phyloP scores from a whole-genome alignment of 2,329 filamentous ascomycete genomes.

The Ophiocordyceps robertsii region DNA sequence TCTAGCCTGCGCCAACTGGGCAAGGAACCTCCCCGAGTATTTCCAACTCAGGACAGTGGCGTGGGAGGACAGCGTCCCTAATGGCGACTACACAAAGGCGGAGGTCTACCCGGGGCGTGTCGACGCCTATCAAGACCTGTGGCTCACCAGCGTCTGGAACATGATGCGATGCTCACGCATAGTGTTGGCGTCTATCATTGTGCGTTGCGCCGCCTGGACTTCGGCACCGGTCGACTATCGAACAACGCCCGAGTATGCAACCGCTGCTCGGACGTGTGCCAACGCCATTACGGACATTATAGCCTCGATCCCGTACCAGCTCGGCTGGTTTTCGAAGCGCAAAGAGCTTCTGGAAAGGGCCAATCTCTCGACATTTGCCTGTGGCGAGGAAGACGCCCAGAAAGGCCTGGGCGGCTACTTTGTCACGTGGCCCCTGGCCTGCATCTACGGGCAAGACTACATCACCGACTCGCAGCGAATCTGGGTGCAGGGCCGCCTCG shows the following conservation, averaged over 20 bases:
- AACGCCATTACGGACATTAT: conserved; percentile 45
- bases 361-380: conserved; percentile 31
- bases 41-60: conserved; percentile 39
- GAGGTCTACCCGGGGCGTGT: conserved; percentile 48
- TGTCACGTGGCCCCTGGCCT: conserved; percentile 44
- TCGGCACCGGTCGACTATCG: conserved; percentile 47
- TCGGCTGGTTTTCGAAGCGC: conserved; percentile 42
- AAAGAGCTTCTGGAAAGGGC: conserved; percentile 24
- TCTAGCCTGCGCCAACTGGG: conserved; percentile 37
- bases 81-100: conserved; percentile 35
- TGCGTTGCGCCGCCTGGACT: conserved; percentile 48
- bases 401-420: conserved; percentile 47
- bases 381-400: conserved; percentile 32
- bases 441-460: conserved; percentile 42
- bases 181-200: conserved; percentile 38
- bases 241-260: conserved; percentile 48
- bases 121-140: conserved; percentile 45
- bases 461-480: conserved; percentile 42
- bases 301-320: conserved; percentile 46
- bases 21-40: conserved; percentile 30
- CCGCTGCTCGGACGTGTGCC: conserved; percentile 34
- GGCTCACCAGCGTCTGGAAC: conserved; percentile 45
- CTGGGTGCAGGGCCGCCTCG: conserved; percentile 40
- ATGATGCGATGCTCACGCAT: conserved; percentile 38
- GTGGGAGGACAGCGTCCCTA: conserved; percentile 41